Conservation (phyloP, 1,139 yeast genomes). For the Debaryomyces subglobosus region DNA sequence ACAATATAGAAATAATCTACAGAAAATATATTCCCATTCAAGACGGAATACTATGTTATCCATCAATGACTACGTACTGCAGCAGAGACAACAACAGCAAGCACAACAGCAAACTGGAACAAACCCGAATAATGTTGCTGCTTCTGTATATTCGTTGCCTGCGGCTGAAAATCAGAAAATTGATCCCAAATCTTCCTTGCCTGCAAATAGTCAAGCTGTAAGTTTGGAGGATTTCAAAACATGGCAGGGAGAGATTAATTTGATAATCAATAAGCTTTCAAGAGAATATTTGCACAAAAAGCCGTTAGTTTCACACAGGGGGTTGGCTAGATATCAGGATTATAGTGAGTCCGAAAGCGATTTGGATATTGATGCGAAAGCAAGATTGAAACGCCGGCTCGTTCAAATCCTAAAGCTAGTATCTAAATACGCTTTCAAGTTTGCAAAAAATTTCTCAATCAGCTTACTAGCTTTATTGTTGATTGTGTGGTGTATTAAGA, state of each 20-base stretch:
- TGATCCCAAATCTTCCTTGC: slow-evolving; percentile 14
- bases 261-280: slow-evolving; percentile 42
- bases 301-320: slow-evolving; percentile 9
- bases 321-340: slow-evolving; percentile 4
- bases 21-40: slow-evolving; percentile 49
- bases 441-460: slow-evolving; percentile 41
- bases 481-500: slow-evolving; percentile 48
- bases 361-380: slow-evolving; percentile 25
- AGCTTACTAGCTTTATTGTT: slow-evolving; percentile 44
- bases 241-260: slow-evolving; percentile 52
- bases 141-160: slow-evolving; percentile 32
- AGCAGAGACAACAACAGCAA: slow-evolving; percentile 32
- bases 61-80: slow-evolving; percentile 42
- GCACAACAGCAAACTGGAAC: slow-evolving; percentile 14
- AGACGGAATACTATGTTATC: slow-evolving; percentile 44
- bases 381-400: slow-evolving; percentile 27
- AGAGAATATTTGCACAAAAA: slow-evolving; percentile 33
- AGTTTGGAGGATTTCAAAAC: slow-evolving; percentile 40
- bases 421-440: slow-evolving; percentile 32
- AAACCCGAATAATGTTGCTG: slow-evolving; percentile 16
- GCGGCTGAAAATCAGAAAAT: slow-evolving; percentile 11
- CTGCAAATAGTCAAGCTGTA: slow-evolving; percentile 7
- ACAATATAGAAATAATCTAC: slow-evolving; percentile 41
- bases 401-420: slow-evolving; percentile 27
- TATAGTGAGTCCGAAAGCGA: slow-evolving; percentile 17